Percentiles rank a stretch among this genome's conserved stretches.
Evolutionary conservation across 2,329 filamentous ascomycete genomes (phyloP).

Genomic region (Penicillium sp.): DNA sequence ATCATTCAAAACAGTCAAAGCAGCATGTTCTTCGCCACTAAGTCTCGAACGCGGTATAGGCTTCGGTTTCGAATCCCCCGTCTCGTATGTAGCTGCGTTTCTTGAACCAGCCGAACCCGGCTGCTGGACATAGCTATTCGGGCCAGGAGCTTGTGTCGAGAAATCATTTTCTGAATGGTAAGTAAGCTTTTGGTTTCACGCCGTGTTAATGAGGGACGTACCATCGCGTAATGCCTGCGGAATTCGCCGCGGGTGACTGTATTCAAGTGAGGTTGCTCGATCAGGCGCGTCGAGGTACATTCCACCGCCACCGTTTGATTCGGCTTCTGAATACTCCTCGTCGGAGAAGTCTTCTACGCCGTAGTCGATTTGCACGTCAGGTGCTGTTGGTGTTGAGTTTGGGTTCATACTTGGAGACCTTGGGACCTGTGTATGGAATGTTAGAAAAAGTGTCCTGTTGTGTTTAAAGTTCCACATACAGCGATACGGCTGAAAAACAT

Average conservation of each 20-base stretch:
- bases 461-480: background rate
- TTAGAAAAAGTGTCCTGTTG: background rate
- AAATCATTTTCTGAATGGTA: background rate
- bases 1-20: slow-evolving; percentile 39
- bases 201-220: background rate
- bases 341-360: background rate
- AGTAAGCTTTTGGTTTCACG: background rate
- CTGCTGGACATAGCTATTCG: background rate
- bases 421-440: background rate
- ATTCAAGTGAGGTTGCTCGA: background rate
- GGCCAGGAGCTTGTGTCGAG: background rate
- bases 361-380: no score
- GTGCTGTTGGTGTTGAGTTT: no score
- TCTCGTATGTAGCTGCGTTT: background rate
- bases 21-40: slow-evolving; percentile 38
- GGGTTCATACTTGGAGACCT: no score
- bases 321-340: background rate
- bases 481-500: background rate
- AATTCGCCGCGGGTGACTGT: background rate
- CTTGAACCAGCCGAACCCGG: no score
- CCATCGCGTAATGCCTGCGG: background rate
- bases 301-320: background rate
- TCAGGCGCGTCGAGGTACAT: background rate
- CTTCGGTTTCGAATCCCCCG: background rate
- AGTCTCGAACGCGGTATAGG: slow-evolving; percentile 4